A percentile compares a stretch with the other conserved stretches of the same genome.
These are phyloP conservation scores for Colletotrichum viniferum DNA, from an alignment of 2,329 filamentous ascomycete species.

Conservation along the genomic window DNA sequence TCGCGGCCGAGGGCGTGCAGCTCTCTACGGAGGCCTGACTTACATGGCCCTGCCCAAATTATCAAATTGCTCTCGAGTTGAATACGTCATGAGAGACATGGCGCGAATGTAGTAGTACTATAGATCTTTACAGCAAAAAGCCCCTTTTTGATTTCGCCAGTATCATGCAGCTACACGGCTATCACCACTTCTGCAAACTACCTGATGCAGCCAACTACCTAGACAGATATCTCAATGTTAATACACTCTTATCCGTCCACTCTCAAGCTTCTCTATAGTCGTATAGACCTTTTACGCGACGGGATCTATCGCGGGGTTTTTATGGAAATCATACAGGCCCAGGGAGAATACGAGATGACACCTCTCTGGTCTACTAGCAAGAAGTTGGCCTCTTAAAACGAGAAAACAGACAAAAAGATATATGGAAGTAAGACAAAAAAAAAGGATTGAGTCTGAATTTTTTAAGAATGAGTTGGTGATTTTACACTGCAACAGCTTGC, in stretches of 20 bases:
- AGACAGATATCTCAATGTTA: neutral
- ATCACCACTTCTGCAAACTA: neutral
- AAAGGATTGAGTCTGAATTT: neutral
- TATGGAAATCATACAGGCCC: neutral
- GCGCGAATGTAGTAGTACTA: neutral
- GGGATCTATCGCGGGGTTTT: neutral
- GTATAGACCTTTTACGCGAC: neutral
- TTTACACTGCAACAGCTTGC: conserved; percentile 12
- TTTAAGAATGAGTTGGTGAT: neutral
- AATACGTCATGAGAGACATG: neutral
- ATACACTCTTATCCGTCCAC: neutral
- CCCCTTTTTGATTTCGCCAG: neutral
- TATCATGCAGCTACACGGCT: neutral
- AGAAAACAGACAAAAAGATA: neutral
- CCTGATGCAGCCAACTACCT: neutral
- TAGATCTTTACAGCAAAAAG: neutral
- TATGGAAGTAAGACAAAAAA: neutral
- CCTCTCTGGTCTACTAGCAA: neutral
- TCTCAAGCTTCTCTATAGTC: neutral
- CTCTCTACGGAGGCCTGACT: conserved; percentile 48
- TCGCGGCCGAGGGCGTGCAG: conserved; percentile 66
- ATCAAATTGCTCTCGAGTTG: neutral
- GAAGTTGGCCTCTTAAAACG: neutral
- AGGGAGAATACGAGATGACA: neutral
- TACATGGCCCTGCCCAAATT: neutral